Conservation (phyloP, 495 filamentous ascomycete species). For the Choiromyces venosus region DNA sequence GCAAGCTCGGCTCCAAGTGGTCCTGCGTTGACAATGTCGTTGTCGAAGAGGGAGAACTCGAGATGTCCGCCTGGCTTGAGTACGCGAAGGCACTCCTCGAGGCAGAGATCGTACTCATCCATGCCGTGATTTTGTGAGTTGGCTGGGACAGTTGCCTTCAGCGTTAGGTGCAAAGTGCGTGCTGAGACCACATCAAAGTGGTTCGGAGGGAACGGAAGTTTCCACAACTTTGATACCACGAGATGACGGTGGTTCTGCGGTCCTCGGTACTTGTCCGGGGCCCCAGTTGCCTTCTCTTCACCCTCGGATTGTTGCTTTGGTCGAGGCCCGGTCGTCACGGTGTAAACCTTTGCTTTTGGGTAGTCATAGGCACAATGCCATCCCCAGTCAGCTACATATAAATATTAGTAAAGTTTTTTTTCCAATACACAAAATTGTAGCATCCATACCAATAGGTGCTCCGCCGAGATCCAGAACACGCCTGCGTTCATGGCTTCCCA, state of each 20-base stretch:
- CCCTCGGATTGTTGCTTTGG: conserved; percentile 38
- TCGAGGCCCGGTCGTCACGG: conserved; percentile 67
- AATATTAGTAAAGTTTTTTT: conserved; percentile 20
- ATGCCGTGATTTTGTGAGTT: conserved; percentile 21
- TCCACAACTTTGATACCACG: conserved; percentile 65
- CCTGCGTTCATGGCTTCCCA: conserved; percentile 46
- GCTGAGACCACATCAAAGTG: conserved; percentile 92
- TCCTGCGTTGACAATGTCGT: conserved; percentile 78
- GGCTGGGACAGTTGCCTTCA: conserved; percentile 59
- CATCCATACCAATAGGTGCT: conserved; percentile 37
- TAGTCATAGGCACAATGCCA: conserved; percentile 86
- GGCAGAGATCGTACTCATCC: conserved; percentile 84
- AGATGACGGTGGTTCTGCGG: conserved; percentile 82
- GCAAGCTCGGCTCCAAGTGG: conserved; percentile 69
- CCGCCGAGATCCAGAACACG: conserved; percentile 86
- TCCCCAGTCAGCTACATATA: conserved; percentile 68
- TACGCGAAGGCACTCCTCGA: conserved; percentile 79
- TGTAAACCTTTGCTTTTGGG: conserved; percentile 78
- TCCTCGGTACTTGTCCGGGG: conserved; percentile 49
- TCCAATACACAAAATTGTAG: conserved; percentile 4
- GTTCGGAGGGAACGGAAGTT: conserved; percentile 77
- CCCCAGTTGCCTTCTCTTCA: conserved; percentile 17
- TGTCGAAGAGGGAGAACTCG: conserved; percentile 83
- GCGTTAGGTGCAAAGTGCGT: conserved; percentile 73
- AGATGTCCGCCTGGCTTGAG: conserved; percentile 89